These are phyloP conservation scores for Onygena corvina DNA, from an alignment of 2,329 filamentous ascomycete genomes.

Conservation along the genomic window DNA sequence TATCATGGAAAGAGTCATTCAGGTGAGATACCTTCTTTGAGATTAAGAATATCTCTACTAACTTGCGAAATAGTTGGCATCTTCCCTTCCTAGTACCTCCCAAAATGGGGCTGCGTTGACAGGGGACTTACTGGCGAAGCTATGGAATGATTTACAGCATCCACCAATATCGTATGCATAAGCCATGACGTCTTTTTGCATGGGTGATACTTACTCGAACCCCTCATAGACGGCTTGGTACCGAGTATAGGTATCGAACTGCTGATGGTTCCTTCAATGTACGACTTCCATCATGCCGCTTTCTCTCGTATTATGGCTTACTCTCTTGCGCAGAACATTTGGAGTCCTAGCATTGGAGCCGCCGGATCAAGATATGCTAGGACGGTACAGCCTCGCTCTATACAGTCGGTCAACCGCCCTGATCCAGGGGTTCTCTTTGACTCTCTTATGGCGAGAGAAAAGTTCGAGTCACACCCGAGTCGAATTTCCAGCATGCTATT, in stretches of 20 bases:
- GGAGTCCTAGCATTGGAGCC: slow-evolving; percentile 19
- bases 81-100: slow-evolving; percentile 20
- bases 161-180: slow-evolving; percentile 22
- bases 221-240: slow-evolving; percentile 32
- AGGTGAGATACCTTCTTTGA: slow-evolving; percentile 21
- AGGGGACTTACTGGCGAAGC: slow-evolving; percentile 20
- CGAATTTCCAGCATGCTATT: slow-evolving; percentile 39
- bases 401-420: slow-evolving; percentile 16
- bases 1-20: slow-evolving; percentile 48
- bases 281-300: neutral
- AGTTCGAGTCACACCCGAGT: slow-evolving; percentile 28
- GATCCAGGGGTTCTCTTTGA: slow-evolving; percentile 22
- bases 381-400: slow-evolving; percentile 17
- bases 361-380: slow-evolving; percentile 22
- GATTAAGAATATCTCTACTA: slow-evolving; percentile 30
- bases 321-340: slow-evolving; percentile 15
- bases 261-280: slow-evolving; percentile 22
- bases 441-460: slow-evolving; percentile 14
- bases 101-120: slow-evolving; percentile 18
- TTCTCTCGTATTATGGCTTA: neutral
- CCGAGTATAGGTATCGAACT: slow-evolving; percentile 23
- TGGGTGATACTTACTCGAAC: neutral
- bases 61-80: slow-evolving; percentile 20
- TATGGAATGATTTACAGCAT: slow-evolving; percentile 26
- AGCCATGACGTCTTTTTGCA: neutral